Percentiles rank a stretch among this genome's conserved stretches.
These are phyloP conservation scores for Haplosporangium sp. DNA, from an alignment of 371 early-diverging fungal genomes.

Conservation along the genomic window DNA sequence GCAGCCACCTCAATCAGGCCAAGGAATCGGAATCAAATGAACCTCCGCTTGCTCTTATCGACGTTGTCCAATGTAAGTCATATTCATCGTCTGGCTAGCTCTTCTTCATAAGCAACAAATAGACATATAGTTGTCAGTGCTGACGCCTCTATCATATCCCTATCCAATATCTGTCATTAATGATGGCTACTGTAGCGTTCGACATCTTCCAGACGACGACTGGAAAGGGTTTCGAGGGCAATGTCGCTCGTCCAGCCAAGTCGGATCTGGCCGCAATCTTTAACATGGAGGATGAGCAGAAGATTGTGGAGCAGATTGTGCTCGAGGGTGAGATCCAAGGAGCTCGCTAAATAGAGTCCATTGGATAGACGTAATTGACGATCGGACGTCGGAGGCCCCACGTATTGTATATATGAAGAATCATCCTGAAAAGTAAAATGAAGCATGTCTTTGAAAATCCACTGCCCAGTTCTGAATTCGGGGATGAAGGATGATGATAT, in stretches of 20 bases:
- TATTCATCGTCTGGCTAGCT: background rate
- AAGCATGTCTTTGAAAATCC: no score
- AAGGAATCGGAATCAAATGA: slow-evolving; percentile 11
- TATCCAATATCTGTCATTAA: background rate
- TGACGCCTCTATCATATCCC: background rate
- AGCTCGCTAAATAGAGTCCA: background rate
- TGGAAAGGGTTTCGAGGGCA: slow-evolving; percentile 48
- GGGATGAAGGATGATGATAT: no score
- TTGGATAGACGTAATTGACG: no score
- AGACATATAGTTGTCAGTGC: background rate
- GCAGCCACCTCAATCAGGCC: slow-evolving; percentile 8
- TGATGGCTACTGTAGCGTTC: slow-evolving; percentile 15
- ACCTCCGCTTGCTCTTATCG: slow-evolving; percentile 31
- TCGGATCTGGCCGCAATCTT: slow-evolving; percentile 32
- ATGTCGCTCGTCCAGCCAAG: slow-evolving; percentile 28
- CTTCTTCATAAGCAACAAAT: no score
- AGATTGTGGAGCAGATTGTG: slow-evolving; percentile 36
- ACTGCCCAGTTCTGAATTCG: no score
- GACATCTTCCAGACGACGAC: slow-evolving; percentile 36
- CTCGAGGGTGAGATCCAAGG: slow-evolving; percentile 48
- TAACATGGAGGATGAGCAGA: slow-evolving; percentile 28
- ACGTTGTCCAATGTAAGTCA: slow-evolving; percentile 43
- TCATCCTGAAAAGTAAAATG: no score
- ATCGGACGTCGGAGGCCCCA: no score
- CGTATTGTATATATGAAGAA: no score